Evolutionary conservation across 78 protist species (phyloP).

Genomic region (Dictyostelium brefeldianum): DNA sequence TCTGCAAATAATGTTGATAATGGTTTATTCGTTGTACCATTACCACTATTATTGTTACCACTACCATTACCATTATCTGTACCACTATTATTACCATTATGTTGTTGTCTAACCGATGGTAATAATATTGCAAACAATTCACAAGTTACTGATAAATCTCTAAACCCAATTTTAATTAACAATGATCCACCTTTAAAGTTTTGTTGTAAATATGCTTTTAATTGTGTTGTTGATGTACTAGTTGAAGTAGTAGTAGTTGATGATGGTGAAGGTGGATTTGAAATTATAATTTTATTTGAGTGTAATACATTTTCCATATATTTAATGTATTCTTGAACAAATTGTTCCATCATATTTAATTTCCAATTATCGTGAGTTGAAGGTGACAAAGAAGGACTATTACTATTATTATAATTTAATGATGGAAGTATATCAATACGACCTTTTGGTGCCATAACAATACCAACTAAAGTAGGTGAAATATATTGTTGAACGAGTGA

Average conservation of each 20-base stretch:
- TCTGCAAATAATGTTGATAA: constrained; percentile 58
- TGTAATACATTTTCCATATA: constrained; percentile 72
- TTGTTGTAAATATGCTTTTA: constrained; percentile 66
- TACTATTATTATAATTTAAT: background rate
- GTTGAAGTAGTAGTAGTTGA: too few relatives aligned
- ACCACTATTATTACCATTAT: background rate
- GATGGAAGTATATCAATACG: constrained; percentile 11
- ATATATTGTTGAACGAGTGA: constrained; percentile 2
- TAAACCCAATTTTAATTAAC: constrained; percentile 66
- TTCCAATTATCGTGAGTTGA: constrained; percentile 24
- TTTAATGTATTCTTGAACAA: constrained; percentile 60
- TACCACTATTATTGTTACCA: background rate
- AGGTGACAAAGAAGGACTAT: background rate
- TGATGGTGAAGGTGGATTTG: constrained; percentile 17
- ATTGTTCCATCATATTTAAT: constrained; percentile 38
- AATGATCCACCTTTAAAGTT: constrained; percentile 76
- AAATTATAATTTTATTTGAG: constrained; percentile 41
- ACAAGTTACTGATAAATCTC: constrained; percentile 70
- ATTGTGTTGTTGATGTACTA: background rate
- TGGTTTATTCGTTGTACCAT: background rate
- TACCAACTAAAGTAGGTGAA: constrained; percentile 68
- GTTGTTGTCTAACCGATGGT: constrained; percentile 16
- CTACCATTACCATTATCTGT: background rate
- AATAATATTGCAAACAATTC: constrained; percentile 64
- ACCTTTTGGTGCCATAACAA: constrained; percentile 74